These are phyloP conservation scores for Sarocladium strictum DNA, from an alignment of 2,329 filamentous ascomycete genomes.

Conservation along the genomic window DNA sequence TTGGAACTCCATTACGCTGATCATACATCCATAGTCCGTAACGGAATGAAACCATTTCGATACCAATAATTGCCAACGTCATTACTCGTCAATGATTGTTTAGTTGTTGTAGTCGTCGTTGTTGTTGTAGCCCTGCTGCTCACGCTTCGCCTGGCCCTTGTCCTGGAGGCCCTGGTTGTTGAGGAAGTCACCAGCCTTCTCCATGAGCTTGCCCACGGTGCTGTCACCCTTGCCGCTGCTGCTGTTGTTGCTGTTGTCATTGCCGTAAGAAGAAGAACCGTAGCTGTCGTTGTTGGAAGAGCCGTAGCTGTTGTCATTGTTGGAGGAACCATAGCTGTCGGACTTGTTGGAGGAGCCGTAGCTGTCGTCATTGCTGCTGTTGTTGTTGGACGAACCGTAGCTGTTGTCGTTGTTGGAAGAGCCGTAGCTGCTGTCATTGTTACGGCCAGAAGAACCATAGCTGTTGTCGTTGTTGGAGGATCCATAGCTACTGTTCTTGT, in stretches of 20 bases:
- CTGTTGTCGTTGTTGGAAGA: slow-evolving; percentile 13
- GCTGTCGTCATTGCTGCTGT: too few relatives aligned
- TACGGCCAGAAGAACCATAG: slow-evolving; percentile 12
- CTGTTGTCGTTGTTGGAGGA: slow-evolving; percentile 14
- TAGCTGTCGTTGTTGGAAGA: slow-evolving; percentile 13
- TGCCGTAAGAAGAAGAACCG: slow-evolving; percentile 13
- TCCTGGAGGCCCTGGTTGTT: slow-evolving; percentile 39
- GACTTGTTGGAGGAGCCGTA: slow-evolving; percentile 15
- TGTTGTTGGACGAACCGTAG: slow-evolving; percentile 15
- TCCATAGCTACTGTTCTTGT: slow-evolving; percentile 15
- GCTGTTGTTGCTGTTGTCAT: slow-evolving; percentile 14
- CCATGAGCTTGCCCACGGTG: slow-evolving; percentile 49
- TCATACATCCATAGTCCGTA: background rate
- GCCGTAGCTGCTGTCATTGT: slow-evolving; percentile 15
- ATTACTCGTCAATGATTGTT: background rate
- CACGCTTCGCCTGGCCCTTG: slow-evolving; percentile 46
- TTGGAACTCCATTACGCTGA: background rate
- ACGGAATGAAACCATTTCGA: background rate
- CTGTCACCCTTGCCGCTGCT: slow-evolving; percentile 30
- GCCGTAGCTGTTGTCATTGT: slow-evolving; percentile 16
- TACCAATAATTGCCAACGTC: too few relatives aligned
- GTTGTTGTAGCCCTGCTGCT: slow-evolving; percentile 20
- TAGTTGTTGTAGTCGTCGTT: slow-evolving; percentile 19
- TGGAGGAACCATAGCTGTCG: slow-evolving; percentile 13
- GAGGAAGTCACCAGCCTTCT: slow-evolving; percentile 49